A percentile compares a stretch with the other conserved stretches of the same genome.
Evolutionary conservation across 2,329 filamentous ascomycete genomes (phyloP).

Genomic region (Nigrospora oryzae): DNA sequence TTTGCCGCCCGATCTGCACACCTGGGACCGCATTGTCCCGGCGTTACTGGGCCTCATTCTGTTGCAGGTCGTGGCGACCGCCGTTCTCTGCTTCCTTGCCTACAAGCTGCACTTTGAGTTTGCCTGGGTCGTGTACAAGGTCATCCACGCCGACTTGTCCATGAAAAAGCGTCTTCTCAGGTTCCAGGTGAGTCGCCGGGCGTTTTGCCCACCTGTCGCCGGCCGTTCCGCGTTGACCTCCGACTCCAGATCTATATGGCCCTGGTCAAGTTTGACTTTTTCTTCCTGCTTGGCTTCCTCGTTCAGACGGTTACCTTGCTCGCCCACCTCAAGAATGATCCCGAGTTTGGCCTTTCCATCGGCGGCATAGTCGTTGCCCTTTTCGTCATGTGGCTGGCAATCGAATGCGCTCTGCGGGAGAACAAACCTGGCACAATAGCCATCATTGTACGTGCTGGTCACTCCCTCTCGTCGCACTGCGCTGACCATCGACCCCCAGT

Average conservation of each 20-base stretch:
- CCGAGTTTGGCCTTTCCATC: background rate
- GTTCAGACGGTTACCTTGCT: background rate
- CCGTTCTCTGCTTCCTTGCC: background rate
- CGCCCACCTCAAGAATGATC: background rate
- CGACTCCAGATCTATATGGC: background rate
- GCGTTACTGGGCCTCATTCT: background rate
- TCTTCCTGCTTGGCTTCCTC: background rate
- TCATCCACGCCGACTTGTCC: background rate
- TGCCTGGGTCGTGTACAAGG: conserved; percentile 1
- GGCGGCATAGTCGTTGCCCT: background rate
- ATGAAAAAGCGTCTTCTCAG: background rate
- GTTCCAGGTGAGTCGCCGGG: background rate
- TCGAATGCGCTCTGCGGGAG: background rate
- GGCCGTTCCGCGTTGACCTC: too few species aligned
- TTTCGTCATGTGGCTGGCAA: background rate
- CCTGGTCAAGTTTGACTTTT: background rate
- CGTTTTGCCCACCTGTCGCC: background rate
- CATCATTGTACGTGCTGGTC: background rate
- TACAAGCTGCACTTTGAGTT: conserved; percentile 1
- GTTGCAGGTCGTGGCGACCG: background rate
- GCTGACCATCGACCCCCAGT: background rate
- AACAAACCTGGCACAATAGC: background rate
- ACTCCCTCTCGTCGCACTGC: background rate
- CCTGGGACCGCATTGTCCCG: background rate
- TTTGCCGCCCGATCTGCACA: background rate